These are phyloP conservation scores for Sonneratia caseolaris DNA, from an alignment of 345 rosid species.

Conservation along the genomic window DNA sequence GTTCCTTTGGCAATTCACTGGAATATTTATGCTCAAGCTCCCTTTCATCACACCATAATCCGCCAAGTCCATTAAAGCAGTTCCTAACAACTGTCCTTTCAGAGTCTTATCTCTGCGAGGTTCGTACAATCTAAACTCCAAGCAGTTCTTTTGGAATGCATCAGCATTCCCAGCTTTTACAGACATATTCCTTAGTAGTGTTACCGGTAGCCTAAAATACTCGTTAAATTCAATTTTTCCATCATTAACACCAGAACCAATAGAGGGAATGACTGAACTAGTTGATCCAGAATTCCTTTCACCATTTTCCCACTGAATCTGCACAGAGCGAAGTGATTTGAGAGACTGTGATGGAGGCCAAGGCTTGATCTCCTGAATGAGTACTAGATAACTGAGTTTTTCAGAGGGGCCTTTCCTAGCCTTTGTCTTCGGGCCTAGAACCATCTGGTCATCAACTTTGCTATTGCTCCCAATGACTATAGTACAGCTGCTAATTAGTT, in stretches of 20 bases:
- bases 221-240: constrained; percentile 81
- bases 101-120: constrained; percentile 72
- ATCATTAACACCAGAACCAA: constrained; percentile 65
- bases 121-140: constrained; percentile 77
- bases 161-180: constrained; percentile 44
- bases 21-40: constrained; percentile 35
- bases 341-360: constrained; percentile 99
- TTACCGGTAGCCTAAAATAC: constrained; percentile 66
- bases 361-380: constrained; percentile 77
- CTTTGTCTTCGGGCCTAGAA: constrained; percentile 55
- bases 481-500: neutral
- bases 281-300: constrained; percentile 66
- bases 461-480: neutral
- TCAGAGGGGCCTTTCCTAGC: constrained; percentile 39
- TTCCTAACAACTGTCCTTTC: constrained; percentile 55
- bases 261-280: constrained; percentile 46
- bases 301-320: constrained; percentile 88
- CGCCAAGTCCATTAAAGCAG: constrained; percentile 65
- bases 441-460: constrained; percentile 26
- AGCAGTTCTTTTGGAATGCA: constrained; percentile 47
- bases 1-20: constrained; percentile 70
- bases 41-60: constrained; percentile 61
- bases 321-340: constrained; percentile 67
- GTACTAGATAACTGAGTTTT: constrained; percentile 52
- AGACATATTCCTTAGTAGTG: constrained; percentile 47